phyloP scores from a whole-genome alignment of 176 grass and related monocot genomes.

The Oryza glumipatula region DNA sequence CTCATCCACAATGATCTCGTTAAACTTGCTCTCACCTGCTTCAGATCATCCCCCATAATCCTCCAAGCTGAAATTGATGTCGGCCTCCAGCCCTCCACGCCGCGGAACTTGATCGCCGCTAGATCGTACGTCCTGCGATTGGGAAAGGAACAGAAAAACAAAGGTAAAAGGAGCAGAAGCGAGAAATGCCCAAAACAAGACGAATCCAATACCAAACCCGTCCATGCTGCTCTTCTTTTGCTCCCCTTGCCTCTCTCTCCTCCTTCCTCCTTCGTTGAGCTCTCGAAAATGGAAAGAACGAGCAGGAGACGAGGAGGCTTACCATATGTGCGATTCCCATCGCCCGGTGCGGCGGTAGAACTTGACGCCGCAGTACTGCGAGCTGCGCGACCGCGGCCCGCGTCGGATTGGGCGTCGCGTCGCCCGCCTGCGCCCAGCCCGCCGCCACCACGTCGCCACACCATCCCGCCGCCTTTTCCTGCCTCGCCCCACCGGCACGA shows the following conservation, averaged over 20 bases:
- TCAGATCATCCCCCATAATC: conserved; percentile 92
- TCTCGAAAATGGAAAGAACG: conserved; percentile 21
- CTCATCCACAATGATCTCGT: conserved; percentile 55
- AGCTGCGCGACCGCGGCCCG: too few species aligned
- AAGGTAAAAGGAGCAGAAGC: conserved; percentile 57
- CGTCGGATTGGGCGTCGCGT: too few species aligned
- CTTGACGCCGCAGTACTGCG: too few species aligned
- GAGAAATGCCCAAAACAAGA: conserved; percentile 63
- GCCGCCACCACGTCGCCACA: too few species aligned
- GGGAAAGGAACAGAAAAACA: neutral
- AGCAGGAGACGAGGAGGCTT: conserved; percentile 30
- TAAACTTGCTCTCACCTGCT: conserved; percentile 58
- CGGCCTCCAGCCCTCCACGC: conserved; percentile 60
- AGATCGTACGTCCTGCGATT: conserved; percentile 82
- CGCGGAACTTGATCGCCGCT: conserved; percentile 96
- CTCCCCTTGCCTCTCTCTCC: neutral
- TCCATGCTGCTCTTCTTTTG: neutral
- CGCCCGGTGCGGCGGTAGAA: too few species aligned
- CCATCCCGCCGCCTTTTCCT: too few species aligned
- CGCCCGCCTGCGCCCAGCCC: too few species aligned
- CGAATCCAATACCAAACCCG: conserved; percentile 43
- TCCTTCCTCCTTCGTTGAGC: neutral
- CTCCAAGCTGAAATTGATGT: conserved; percentile 93
- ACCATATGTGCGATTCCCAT: conserved; percentile 85
- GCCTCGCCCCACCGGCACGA: too few species aligned